Evolutionary conservation across 2,329 filamentous ascomycete genomes (phyloP), one percentile per base, ranked within the genome.

Genomic region (Ophiocordyceps camponoti-floridani): DNA sequence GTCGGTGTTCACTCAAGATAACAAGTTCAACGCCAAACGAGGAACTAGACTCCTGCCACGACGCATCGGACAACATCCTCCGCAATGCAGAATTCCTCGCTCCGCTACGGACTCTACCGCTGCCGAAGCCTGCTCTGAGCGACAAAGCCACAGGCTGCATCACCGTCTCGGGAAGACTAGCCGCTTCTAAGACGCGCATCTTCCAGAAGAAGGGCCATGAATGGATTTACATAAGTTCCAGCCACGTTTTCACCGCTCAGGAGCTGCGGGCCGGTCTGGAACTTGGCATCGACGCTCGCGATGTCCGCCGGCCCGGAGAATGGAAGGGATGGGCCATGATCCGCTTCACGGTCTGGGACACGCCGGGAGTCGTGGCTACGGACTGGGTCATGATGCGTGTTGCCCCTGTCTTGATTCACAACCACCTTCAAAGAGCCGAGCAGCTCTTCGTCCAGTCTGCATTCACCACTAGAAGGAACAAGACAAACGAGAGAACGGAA

Each of bases 401-500:
- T 9, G 62, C 63, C 1, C 63, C 63, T 0, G 53, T 66, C 2
- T 49, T 66, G 11, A 56, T 54, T 3, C 62, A 66, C 35, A 60
- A 65, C 45, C 61, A 62, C 43, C 44, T 56, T 6, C 59, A 66
- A 46, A 35, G 26, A 5, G 52, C 54, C 0, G 44, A 57, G 9
- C 47, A 52, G 4, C 46, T 64, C 1, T 41, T 65, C 19, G 53
- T 51, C 11, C 51, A 48, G 13, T 43, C 38, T 2, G 46, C 44
- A 16, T 18, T 9, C 11, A 45, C 45, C 6, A 41, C 41, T 4
- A 43, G 45, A 5, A 37, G 9, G 4, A 6, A 37, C 14, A n/a
- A 16, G 35, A 37, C n/a, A 14, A 6, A 37, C 6, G 16, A 14
- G 14, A n/a, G 9, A 4, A 9, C 18, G 7, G n/a, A 10, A 16